Percentiles rank a stretch among this genome's conserved stretches.
Evolutionary conservation across 495 filamentous ascomycete genomes (phyloP).

Genomic region (Aspergillus avenaceus): DNA sequence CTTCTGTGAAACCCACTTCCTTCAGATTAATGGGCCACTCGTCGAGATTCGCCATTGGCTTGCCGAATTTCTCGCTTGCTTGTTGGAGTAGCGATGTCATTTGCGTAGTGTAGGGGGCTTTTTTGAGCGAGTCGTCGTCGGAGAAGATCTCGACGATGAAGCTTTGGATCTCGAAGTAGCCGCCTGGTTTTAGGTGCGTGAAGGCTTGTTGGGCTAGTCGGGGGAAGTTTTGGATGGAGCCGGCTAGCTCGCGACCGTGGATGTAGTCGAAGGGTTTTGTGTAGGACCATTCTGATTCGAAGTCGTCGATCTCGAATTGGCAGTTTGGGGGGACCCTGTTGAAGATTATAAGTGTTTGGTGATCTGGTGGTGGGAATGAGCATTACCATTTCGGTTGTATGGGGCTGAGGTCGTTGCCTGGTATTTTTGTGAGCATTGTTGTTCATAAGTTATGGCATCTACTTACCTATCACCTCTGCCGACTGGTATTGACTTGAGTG

Average conservation of each 20-base stretch:
- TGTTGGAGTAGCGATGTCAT: conserved; percentile 48
- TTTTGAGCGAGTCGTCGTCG: conserved; percentile 43
- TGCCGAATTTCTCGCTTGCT: conserved; percentile 40
- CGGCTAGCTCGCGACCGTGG: background rate
- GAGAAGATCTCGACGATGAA: conserved; percentile 45
- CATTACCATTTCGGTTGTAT: background rate
- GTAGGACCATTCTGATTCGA: background rate
- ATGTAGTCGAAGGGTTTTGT: background rate
- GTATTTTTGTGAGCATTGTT: too few relatives aligned
- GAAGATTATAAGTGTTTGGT: too few relatives aligned
- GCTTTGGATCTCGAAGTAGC: conserved; percentile 21
- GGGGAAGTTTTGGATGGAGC: background rate
- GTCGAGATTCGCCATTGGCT: conserved; percentile 43
- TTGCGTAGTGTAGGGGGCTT: conserved; percentile 44
- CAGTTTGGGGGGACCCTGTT: background rate
- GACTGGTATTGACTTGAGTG: background rate
- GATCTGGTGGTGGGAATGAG: background rate
- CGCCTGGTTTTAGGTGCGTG: background rate
- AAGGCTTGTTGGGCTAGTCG: background rate
- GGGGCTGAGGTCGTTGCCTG: background rate
- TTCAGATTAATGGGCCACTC: conserved; percentile 24
- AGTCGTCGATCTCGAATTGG: background rate
- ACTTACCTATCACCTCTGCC: background rate
- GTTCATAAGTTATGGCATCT: background rate
- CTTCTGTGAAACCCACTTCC: conserved; percentile 55